These are phyloP conservation scores for Lyophyllum decastes DNA, from an alignment of 768 basidiomycete species.

Conservation along the genomic window DNA sequence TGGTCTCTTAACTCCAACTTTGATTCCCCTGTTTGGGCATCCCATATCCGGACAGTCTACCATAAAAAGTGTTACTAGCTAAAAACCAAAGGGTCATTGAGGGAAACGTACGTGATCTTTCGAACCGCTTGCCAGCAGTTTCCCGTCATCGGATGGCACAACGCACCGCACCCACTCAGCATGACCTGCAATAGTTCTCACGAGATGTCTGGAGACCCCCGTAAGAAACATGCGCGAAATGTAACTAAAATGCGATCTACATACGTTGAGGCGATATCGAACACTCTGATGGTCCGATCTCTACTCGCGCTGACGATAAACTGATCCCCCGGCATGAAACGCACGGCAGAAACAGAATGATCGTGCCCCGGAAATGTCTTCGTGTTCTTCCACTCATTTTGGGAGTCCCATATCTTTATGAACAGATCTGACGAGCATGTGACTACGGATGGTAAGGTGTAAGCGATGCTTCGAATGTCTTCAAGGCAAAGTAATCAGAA, in stretches of 20 bases:
- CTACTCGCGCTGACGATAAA: slow-evolving; percentile 84
- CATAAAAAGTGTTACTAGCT: slow-evolving; percentile 21
- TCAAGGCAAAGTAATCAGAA: slow-evolving; percentile 1
- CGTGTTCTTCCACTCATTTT: slow-evolving; percentile 87
- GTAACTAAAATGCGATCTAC: slow-evolving; percentile 25
- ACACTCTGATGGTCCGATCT: slow-evolving; percentile 83
- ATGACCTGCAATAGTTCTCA: slow-evolving; percentile 76
- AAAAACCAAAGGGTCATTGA: not conserved
- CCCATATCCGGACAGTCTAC: slow-evolving; percentile 80
- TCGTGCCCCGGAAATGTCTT: slow-evolving; percentile 90
- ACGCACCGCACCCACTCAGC: slow-evolving; percentile 83
- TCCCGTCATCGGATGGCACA: slow-evolving; percentile 69
- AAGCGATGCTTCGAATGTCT: not conserved
- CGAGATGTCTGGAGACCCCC: slow-evolving; percentile 58
- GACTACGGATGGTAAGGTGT: slow-evolving; percentile 32
- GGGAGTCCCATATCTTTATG: slow-evolving; percentile 90
- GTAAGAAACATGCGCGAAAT: slow-evolving; percentile 1
- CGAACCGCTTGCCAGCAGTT: slow-evolving; percentile 76
- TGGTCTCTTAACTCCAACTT: slow-evolving; percentile 87
- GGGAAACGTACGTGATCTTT: slow-evolving; percentile 74
- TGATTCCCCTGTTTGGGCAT: slow-evolving; percentile 69
- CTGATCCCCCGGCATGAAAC: slow-evolving; percentile 85
- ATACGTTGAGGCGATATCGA: slow-evolving; percentile 85
- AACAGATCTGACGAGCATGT: slow-evolving; percentile 83
- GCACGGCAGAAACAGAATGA: slow-evolving; percentile 84